Conservation (phyloP, 495 filamentous ascomycete species). For the Aspergillus coremiiformis region DNA sequence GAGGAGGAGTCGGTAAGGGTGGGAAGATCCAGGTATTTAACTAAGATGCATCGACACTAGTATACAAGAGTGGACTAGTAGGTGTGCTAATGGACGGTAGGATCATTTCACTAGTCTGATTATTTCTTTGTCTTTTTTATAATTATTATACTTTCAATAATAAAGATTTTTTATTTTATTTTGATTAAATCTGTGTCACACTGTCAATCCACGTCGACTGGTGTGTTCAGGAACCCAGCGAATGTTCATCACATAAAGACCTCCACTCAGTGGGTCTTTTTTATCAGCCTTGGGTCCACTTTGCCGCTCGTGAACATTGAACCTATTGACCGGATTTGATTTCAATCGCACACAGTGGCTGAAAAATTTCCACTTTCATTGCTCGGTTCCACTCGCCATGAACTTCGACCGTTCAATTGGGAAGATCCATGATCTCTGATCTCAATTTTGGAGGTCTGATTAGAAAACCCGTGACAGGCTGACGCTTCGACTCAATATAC, state of each 20-base stretch:
- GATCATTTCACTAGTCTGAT: no score
- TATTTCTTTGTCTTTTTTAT: no score
- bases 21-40: conserved; percentile 14
- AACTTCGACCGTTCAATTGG: not conserved
- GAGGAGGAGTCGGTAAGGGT: not conserved
- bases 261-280: not conserved
- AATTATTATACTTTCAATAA: not conserved
- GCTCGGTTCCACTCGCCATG: not conserved
- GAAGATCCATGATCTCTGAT: no score
- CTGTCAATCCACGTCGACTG: not conserved
- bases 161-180: not conserved
- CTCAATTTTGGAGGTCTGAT: not conserved
- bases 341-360: not conserved
- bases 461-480: not conserved
- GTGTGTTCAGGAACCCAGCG: not conserved
- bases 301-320: not conserved
- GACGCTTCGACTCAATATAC: no score
- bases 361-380: not conserved
- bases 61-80: no score
- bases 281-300: conserved; percentile 5
- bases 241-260: not conserved
- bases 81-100: no score
- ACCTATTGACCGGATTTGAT: not conserved
- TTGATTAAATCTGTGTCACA: not conserved
- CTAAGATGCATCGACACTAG: not conserved